Percentiles rank a stretch among this genome's conserved stretches.
Conservation (phyloP, 2,329 filamentous ascomycete genomes). For the Neopestalotiopsis rosae region DNA sequence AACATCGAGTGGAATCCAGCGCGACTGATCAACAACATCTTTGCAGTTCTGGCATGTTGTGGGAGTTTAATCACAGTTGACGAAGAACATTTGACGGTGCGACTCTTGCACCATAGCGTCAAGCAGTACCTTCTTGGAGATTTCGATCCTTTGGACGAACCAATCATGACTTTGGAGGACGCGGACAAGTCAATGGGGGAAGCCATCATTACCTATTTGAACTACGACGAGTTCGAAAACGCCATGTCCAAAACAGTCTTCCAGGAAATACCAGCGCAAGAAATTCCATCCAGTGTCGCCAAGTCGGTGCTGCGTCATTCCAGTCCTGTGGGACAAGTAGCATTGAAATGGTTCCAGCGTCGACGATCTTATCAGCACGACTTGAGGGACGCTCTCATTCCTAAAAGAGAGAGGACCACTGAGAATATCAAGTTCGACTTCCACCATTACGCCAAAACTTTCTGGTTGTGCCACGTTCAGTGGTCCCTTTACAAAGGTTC, state of each 20-base stretch:
- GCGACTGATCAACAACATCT: neutral
- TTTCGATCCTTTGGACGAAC: neutral
- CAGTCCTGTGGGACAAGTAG: neutral
- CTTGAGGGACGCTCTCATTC: no score
- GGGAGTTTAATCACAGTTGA: neutral
- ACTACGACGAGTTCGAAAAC: neutral
- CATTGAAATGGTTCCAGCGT: neutral
- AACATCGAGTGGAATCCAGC: neutral
- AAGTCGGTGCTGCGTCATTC: neutral
- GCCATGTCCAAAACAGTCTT: neutral
- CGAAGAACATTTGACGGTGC: neutral
- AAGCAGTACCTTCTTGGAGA: neutral
- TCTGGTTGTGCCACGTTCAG: no score
- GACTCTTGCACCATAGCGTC: neutral
- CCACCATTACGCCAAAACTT: no score
- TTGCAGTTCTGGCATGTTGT: neutral
- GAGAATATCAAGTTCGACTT: no score
- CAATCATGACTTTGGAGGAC: neutral
- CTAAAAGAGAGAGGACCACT: no score
- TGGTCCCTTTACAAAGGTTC: no score
- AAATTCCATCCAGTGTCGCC: neutral
- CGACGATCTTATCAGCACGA: no score
- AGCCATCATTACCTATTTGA: neutral
- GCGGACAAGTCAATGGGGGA: neutral
- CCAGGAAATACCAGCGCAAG: neutral